Evolutionary conservation across 1,284 basidiomycete genomes (phyloP).

Genomic region (Schizophyllum commune): DNA sequence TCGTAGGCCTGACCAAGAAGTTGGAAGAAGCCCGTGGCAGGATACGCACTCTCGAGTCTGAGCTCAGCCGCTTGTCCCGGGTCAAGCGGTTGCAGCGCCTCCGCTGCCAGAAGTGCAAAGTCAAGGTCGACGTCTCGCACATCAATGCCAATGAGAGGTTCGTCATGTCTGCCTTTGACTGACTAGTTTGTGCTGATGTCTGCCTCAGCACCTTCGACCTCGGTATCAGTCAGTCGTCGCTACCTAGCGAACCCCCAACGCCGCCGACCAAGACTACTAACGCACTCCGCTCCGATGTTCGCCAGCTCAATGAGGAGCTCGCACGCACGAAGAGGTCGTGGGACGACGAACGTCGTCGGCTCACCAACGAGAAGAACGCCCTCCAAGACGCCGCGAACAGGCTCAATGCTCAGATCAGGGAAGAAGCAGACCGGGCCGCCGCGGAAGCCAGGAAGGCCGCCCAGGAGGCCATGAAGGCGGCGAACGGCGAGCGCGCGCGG

Average conservation of each 20-base stretch:
- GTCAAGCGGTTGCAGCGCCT: slow-evolving; percentile 47
- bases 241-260: slow-evolving; percentile 51
- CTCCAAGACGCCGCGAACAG: slow-evolving; percentile 62
- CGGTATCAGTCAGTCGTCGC: slow-evolving; percentile 1
- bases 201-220: not conserved
- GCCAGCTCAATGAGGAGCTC: slow-evolving; percentile 54
- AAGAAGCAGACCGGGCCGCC: slow-evolving; percentile 46
- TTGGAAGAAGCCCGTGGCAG: slow-evolving; percentile 60
- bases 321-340: slow-evolving; percentile 55
- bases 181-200: not conserved
- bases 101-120: slow-evolving; percentile 57
- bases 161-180: slow-evolving; percentile 3
- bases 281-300: slow-evolving; percentile 47
- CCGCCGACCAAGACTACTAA: slow-evolving; percentile 60
- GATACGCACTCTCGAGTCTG: slow-evolving; percentile 54
- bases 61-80: slow-evolving; percentile 51
- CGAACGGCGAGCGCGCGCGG: slow-evolving; percentile 42
- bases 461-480: slow-evolving; percentile 37
- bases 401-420: slow-evolving; percentile 53
- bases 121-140: slow-evolving; percentile 46
- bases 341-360: slow-evolving; percentile 52
- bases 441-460: slow-evolving; percentile 41
- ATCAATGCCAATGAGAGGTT: slow-evolving; percentile 58
- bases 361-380: slow-evolving; percentile 62
- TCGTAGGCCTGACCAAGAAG: slow-evolving; percentile 59